These are phyloP conservation scores for Pichia sp. DNA, from an alignment of 1,139 yeast genomes.

Conservation along the genomic window DNA sequence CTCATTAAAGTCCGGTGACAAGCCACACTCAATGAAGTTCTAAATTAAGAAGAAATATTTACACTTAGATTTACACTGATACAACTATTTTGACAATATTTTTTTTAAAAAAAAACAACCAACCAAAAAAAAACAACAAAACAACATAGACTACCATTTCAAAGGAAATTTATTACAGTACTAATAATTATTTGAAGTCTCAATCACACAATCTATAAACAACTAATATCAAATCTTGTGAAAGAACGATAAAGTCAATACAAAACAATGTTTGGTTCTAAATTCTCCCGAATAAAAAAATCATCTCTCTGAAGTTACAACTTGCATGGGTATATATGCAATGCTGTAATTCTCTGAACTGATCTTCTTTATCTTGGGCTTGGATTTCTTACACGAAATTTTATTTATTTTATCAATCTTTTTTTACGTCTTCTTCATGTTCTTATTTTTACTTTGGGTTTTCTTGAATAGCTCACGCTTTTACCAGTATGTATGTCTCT, in stretches of 20 bases:
- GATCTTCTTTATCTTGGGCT: background rate
- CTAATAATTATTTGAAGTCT: background rate
- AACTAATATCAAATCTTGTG: background rate
- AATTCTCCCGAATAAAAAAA: conserved; percentile 11
- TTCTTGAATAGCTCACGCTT: conserved; percentile 6
- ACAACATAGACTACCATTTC: background rate
- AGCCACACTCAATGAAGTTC: conserved; percentile 98
- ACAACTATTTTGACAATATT: background rate
- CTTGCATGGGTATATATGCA: background rate
- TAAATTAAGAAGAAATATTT: conserved; percentile 38
- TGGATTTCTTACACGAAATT: background rate
- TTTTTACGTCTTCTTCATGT: conserved; percentile 1
- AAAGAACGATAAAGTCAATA: background rate
- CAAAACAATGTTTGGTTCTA: background rate
- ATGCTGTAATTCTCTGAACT: background rate
- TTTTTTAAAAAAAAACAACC: background rate
- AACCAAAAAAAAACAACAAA: background rate
- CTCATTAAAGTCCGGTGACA: conserved; percentile 99
- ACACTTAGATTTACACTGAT: no score
- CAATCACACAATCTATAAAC: background rate
- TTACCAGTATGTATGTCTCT: background rate
- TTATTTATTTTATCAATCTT: background rate
- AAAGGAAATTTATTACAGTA: background rate
- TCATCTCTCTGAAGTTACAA: no score
- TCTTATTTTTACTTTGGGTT: background rate